Evolutionary conservation across 2,329 filamentous ascomycete genomes (phyloP), one percentile per base, ranked within the genome.

Genomic region (Karstenula rhodostoma): DNA sequence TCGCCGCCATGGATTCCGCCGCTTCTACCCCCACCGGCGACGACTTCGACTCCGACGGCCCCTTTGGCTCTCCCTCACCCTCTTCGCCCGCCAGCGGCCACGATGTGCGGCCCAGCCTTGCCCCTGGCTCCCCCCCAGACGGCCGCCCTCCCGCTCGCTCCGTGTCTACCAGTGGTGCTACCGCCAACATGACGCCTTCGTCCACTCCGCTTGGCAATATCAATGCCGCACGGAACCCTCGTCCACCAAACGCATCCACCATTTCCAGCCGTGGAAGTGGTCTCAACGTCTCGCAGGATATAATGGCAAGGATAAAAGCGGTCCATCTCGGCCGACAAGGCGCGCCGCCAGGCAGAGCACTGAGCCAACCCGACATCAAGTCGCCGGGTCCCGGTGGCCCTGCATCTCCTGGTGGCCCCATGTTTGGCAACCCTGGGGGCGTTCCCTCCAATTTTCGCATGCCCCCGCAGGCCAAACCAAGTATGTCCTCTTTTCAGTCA

Each of bases 201-300:
- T 97, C 93, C n/a, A 95, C 90, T 29, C 89, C 92, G 43, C 82
- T 94, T 4, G 93, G 93, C 43, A 86, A 91, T 59, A 81, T 97
- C 71, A 93, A 89, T 77, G 86, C 87, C 51, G 88, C 87, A 42
- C 82, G 88, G 65, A 82, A 86, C 70, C 85, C 85, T 15, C 77
- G 76, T 23, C 72, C 76, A 29, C 71, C 76, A 32, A 76, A 79
- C 3, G 76, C 80, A 7, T 75, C 78, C 23, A 76, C 82, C 43
- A 78, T 80, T 55, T 77, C 80, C 60, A 78, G 77, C 69, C 78
- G 82, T 58, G 79, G 82, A 43, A 84, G 84, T 51, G 83, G 83
- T 19, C 75, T 89, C 60, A 79, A 79, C 53, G 71, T 82, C 53
- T 84, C 86, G 50, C 83, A 86, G 67, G 89, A 91, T 64, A 87